Conservation (phyloP, 306 rosid species). For the Vigna reflexopilosa region DNA sequence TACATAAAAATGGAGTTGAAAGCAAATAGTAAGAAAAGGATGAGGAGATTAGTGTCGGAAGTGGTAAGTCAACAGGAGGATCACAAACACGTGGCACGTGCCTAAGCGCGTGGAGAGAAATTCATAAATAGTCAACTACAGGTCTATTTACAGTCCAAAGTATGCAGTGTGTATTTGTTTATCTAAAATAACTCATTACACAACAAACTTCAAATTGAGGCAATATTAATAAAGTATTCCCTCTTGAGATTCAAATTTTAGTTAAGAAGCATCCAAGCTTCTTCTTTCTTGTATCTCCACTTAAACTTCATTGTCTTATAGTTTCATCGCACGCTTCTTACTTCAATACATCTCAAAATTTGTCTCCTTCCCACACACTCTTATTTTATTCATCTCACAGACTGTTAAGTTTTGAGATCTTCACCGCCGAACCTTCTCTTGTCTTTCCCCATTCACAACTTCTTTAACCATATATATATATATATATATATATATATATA, state of each 20-base stretch:
- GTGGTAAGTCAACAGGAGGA: constrained; percentile 25
- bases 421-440: constrained; percentile 45
- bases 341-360: constrained; percentile 23
- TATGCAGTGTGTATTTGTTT: not conserved
- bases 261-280: constrained; percentile 51
- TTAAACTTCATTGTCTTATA: not conserved
- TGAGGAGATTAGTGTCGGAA: constrained; percentile 2
- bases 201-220: constrained; percentile 42
- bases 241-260: constrained; percentile 13
- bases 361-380: constrained; percentile 14
- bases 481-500: not conserved
- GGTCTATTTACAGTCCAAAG: constrained; percentile 45
- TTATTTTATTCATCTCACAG: constrained; percentile 2
- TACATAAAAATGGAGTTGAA: not conserved
- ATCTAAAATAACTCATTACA: not conserved
- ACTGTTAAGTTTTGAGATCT: constrained; percentile 48
- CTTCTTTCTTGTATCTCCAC: constrained; percentile 42
- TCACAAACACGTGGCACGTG: constrained; percentile 58
- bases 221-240: constrained; percentile 37
- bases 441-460: constrained; percentile 6
- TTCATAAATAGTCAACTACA: constrained; percentile 49
- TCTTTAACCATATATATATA: constrained; percentile 11
- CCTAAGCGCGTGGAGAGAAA: constrained; percentile 36
- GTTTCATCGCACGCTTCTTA: constrained; percentile 4
- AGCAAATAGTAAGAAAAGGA: not conserved